These are phyloP conservation scores for Blastocystis sp. DNA, from an alignment of 352 stramenopile genomes.

Conservation along the genomic window DNA sequence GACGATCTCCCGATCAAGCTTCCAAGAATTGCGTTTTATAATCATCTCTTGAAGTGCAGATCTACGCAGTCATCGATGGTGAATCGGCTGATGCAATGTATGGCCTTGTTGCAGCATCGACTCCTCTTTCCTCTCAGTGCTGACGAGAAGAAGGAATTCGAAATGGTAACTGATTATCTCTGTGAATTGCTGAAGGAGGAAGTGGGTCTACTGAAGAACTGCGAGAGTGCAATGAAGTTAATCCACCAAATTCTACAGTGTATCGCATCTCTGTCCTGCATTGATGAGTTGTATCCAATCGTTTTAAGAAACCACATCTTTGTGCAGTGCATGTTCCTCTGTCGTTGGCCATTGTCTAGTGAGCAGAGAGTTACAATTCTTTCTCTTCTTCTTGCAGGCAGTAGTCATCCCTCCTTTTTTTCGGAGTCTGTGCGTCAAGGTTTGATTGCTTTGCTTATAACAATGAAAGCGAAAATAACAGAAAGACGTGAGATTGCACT, in stretches of 20 bases:
- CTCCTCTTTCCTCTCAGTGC: background rate
- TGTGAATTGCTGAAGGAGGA: background rate
- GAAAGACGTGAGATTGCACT: background rate
- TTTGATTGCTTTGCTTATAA: background rate
- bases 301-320: background rate
- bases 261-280: background rate
- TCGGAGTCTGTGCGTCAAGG: background rate
- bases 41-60: background rate
- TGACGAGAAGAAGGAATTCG: background rate
- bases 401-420: background rate
- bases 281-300: background rate
- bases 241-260: background rate
- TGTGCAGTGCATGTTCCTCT: background rate
- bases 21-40: background rate
- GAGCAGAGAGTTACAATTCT: background rate
- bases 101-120: background rate
- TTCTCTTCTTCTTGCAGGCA: background rate
- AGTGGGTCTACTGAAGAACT: background rate
- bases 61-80: background rate
- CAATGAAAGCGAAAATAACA: background rate
- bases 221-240: background rate
- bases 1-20: background rate
- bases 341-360: background rate
- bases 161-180: background rate
- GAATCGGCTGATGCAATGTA: background rate